Evolutionary conservation across 257 asterid species (phyloP), one percentile per base, ranked within the genome.

Genomic region (Solanum etuberosum): DNA sequence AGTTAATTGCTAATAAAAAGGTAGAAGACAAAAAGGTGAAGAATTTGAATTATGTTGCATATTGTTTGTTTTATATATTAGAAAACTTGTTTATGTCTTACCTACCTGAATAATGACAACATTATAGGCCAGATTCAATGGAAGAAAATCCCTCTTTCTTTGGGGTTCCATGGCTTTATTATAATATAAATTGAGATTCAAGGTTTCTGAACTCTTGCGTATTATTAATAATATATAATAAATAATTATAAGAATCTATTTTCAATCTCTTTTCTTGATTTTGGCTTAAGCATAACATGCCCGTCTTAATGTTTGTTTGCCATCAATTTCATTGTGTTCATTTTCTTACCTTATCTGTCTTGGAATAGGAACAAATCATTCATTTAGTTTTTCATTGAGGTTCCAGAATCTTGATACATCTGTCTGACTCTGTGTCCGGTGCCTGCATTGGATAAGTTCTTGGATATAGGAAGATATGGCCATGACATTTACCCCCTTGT

Each of bases 401-500:
- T 84, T 84, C 57, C 29, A 84, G 48, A 61, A 70, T 63, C 48
- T 34, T 15, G 35, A 65, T 61, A 38, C 83, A 70, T 76, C 73
- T 72, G 21, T 59, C 74, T 48, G 43, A 72, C 77, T 73, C 12
- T 65, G 42, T 48, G 43, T 83, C 16, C 7, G n/a, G 43, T 71
- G 43, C 42, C 25, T 32, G 77, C 11, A 71, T 57, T 43, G 82
- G 85, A 85, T 42, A 68, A 71, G 11, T 61, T 71, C 70, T 38
- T 68, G 84, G 88, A 77, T 83, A 65, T 74, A 32, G 83, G 46
- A 48, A 40, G 89, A 84, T 15, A 91, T 90, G 93, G 88, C 93
- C 42, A 34, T 91, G 54, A 89, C 92, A 63, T 89, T 92, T 21
- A 86, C 88, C 35, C 88, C 89, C 46, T 31, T 91, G 31, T 87